Percentiles rank a stretch among this genome's conserved stretches.
phyloP scores from a whole-genome alignment of 148 eudicot species.

The Camellia lanceoleosa region DNA sequence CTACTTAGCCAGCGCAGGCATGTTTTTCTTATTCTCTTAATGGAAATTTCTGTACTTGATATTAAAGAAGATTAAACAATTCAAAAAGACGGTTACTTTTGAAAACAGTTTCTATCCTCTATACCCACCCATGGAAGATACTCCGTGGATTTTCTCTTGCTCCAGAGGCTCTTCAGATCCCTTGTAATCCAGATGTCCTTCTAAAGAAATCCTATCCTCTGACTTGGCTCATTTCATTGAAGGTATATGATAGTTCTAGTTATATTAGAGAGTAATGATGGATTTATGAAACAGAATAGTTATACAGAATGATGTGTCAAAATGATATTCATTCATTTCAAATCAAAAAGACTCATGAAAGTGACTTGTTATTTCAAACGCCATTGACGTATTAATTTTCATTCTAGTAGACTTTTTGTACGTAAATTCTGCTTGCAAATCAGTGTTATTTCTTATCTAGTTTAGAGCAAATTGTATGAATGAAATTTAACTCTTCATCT shows the following conservation, averaged over 20 bases:
- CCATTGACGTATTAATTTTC: no score
- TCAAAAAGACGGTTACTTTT: background rate
- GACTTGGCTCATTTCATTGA: slow-evolving; percentile 85
- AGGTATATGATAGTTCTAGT: slow-evolving; percentile 40
- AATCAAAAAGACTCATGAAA: no score
- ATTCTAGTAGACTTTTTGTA: no score
- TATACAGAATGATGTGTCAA: no score
- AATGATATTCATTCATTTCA: no score
- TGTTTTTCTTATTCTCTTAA: slow-evolving; percentile 22
- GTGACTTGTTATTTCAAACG: no score
- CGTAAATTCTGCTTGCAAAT: no score
- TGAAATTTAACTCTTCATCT: background rate
- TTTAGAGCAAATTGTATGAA: background rate
- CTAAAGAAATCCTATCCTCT: slow-evolving; percentile 81
- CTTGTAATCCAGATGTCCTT: slow-evolving; percentile 71
- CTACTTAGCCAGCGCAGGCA: slow-evolving; percentile 81
- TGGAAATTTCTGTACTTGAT: background rate
- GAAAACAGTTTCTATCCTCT: slow-evolving; percentile 88
- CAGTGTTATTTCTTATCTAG: background rate
- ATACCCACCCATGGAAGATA: slow-evolving; percentile 90
- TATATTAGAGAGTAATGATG: no score
- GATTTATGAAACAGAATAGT: no score
- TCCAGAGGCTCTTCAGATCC: slow-evolving; percentile 65
- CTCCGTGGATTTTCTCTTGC: slow-evolving; percentile 86
- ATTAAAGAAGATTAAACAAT: background rate